Base-by-base conservation (phyloP, 139 green algal genomes). In the Picochlorum sp. region DNA sequence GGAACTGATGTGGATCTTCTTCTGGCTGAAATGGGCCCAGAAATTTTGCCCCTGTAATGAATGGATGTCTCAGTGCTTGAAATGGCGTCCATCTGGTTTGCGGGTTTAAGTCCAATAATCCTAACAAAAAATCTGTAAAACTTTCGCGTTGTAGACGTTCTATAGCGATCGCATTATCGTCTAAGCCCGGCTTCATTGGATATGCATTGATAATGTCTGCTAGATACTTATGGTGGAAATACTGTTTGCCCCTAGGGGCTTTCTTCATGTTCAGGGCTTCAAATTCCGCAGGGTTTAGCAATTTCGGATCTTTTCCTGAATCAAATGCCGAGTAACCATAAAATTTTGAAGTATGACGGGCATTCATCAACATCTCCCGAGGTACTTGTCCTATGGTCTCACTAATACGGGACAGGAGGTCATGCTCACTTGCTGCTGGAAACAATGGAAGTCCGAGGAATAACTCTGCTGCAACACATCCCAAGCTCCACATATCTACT, bases 401-500 rank as follows among this genome's bases (percentile, higher is more conserved):
- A 28, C 86, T 63, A 33, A 98, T 94, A 64, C 91, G 80, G 12
- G 60, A 44, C 70, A 97, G 62, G 56, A 96, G 70, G 68, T 97
- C 86, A 44, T 93, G 85, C 79, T 99, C 93, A 3, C 74, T 93
- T 16, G 86, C 89, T 52, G 74, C 83, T 1, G 91, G 90, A 60
- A 98, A 98, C 12, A 99, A 79, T 4, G 92, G 92, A 73, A 98
- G 75, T 22, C 69, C 69, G 25, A 76, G 49, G 18, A 72, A 55
- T 18, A 76, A 44, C 54, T 74, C 57, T 28, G 22, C 40, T 16
- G 59, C 91, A 29, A 97, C 82, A 69, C 91, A 98, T 6, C 89
- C 90, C 36, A 97, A 75, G 6, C 70, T 87, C 90, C 90, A 97
- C 85, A 98, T 92, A 75, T 97, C 91, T 39, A 98, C 94, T 8